phyloP scores from a whole-genome alignment of 2,329 filamentous ascomycete species.

The Thelonectria discophora region DNA sequence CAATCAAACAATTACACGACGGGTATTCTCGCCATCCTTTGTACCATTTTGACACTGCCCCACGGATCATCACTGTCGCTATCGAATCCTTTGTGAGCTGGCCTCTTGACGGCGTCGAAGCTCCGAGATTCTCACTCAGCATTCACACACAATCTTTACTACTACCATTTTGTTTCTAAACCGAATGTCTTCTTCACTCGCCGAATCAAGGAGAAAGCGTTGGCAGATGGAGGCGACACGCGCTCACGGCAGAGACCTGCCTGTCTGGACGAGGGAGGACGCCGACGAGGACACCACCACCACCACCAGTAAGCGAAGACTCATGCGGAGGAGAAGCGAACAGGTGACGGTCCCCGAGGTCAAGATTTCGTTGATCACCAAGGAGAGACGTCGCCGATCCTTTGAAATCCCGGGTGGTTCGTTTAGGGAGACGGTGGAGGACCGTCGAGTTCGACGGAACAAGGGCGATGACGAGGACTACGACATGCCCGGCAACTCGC shows the following conservation, averaged over 20 bases:
- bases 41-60: background rate
- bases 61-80: constrained; percentile 19
- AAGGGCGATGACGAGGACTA: background rate
- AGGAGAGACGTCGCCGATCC: constrained; percentile 5
- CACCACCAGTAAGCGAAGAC: constrained; percentile 29
- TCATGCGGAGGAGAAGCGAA: constrained; percentile 23
- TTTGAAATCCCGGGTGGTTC: constrained; percentile 16
- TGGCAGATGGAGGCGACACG: constrained; percentile 34
- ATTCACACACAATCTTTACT: background rate
- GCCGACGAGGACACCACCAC: constrained; percentile 34
- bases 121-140: background rate
- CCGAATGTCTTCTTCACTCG: constrained; percentile 25
- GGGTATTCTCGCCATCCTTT: background rate
- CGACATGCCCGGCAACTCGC: constrained; percentile 18
- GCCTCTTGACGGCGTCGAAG: constrained; percentile 1
- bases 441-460: background rate
- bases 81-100: constrained; percentile 20
- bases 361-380: constrained; percentile 12
- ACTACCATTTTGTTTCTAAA: background rate
- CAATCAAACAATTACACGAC: background rate
- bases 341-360: constrained; percentile 23
- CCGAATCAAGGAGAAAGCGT: constrained; percentile 26
- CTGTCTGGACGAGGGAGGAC: constrained; percentile 43
- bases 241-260: constrained; percentile 29
- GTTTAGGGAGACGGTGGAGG: constrained; percentile 7